Percentiles rank a stretch among this genome's conserved stretches.
phyloP scores from a whole-genome alignment of 2,329 filamentous ascomycete genomes.

The Cryphonectria naterciae region DNA sequence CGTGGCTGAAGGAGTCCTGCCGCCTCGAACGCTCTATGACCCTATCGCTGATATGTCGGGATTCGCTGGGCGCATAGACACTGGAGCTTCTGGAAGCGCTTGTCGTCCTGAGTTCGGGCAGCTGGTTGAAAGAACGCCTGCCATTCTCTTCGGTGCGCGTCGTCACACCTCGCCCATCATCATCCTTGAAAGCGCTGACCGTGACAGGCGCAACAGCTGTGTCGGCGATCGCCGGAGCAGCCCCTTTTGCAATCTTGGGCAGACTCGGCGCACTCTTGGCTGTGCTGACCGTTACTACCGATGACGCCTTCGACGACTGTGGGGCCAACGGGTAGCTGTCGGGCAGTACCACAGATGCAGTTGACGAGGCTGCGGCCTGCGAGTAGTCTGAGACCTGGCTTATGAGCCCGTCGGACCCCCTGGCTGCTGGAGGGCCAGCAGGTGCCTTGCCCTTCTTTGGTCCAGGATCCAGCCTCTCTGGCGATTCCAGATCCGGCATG shows the following conservation, averaged over 20 bases:
- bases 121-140: slow-evolving; percentile 40
- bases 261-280: slow-evolving; percentile 45
- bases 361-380: slow-evolving; percentile 33
- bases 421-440: slow-evolving; percentile 32
- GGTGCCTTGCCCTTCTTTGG: slow-evolving; percentile 32
- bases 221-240: slow-evolving; percentile 47
- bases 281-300: slow-evolving; percentile 53
- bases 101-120: slow-evolving; percentile 34
- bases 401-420: slow-evolving; percentile 33
- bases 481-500: slow-evolving; percentile 43
- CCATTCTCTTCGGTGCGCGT: slow-evolving; percentile 49
- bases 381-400: slow-evolving; percentile 19
- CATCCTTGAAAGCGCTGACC: slow-evolving; percentile 53
- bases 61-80: slow-evolving; percentile 43
- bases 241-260: slow-evolving; percentile 48
- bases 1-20: slow-evolving; percentile 50
- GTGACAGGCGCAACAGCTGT: slow-evolving; percentile 55
- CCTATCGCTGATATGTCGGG: slow-evolving; percentile 38
- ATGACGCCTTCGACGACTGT: slow-evolving; percentile 52
- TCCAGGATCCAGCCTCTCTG: slow-evolving; percentile 37
- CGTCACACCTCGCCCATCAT: slow-evolving; percentile 48
- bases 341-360: slow-evolving; percentile 4
- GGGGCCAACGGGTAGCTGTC: slow-evolving; percentile 48
- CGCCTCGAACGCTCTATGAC: slow-evolving; percentile 38
- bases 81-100: slow-evolving; percentile 42